Percentiles rank a stretch among this genome's conserved stretches.
Evolutionary conservation across 2,329 filamentous ascomycete species (phyloP).

Genomic region (Fusarium globosum): DNA sequence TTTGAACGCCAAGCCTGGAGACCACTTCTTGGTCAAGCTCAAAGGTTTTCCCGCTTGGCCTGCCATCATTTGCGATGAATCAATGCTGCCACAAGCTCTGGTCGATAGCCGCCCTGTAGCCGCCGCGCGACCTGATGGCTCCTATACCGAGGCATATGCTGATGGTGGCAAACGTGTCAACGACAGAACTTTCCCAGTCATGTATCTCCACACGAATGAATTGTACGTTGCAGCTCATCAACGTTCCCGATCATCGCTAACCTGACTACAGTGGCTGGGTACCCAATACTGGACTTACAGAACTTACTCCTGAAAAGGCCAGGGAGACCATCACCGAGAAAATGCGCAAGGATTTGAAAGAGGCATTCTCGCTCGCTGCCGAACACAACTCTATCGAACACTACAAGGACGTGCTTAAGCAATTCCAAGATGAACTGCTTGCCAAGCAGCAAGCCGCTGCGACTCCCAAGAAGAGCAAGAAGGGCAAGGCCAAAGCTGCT

Average conservation of each 20-base stretch:
- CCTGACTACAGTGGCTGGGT: conserved; percentile 81
- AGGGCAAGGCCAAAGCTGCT: conserved; percentile 62
- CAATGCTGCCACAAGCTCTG: conserved; percentile 86
- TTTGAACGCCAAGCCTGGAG: conserved; percentile 86
- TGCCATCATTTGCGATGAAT: conserved; percentile 91
- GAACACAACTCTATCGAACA: conserved; percentile 81
- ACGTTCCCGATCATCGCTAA: neutral
- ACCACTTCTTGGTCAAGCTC: conserved; percentile 92
- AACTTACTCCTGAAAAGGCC: conserved; percentile 79
- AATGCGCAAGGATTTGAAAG: conserved; percentile 80
- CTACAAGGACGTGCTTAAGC: conserved; percentile 83
- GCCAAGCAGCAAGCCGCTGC: conserved; percentile 57
- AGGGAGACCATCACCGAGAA: conserved; percentile 77
- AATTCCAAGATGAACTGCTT: conserved; percentile 73
- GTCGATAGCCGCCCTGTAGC: conserved; percentile 84
- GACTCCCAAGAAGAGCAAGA: conserved; percentile 56
- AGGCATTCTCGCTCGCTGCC: conserved; percentile 82
- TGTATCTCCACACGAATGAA: conserved; percentile 95
- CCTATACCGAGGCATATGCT: conserved; percentile 86
- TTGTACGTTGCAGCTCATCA: conserved; percentile 75
- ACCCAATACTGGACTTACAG: conserved; percentile 82
- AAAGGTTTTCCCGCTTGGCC: conserved; percentile 97
- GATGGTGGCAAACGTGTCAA: conserved; percentile 88
- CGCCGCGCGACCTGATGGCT: conserved; percentile 83
- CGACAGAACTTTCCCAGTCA: conserved; percentile 90